phyloP scores from a whole-genome alignment of 495 filamentous ascomycete species.

The Trichocladium uniseriatum region DNA sequence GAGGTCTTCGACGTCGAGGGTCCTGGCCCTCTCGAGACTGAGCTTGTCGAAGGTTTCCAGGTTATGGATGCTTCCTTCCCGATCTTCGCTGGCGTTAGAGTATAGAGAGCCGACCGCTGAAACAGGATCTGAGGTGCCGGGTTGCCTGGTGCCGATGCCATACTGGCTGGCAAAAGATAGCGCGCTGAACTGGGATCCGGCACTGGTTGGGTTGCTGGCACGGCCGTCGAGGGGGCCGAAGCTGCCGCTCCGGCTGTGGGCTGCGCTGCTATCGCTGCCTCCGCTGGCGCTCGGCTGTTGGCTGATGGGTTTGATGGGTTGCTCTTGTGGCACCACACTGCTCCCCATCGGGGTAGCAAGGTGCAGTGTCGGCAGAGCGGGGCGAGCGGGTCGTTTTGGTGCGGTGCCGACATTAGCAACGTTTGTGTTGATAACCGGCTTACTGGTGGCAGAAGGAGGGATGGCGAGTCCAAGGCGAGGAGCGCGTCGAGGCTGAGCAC shows the following conservation, averaged over 20 bases:
- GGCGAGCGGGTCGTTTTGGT: conserved; percentile 35
- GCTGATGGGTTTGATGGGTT: conserved; percentile 31
- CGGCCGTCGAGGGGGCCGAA: conserved; percentile 64
- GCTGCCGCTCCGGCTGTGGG: conserved; percentile 64
- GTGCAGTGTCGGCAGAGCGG: conserved; percentile 60
- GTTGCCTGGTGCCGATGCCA: conserved; percentile 46
- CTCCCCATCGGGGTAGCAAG: conserved; percentile 80
- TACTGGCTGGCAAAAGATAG: conserved; percentile 65
- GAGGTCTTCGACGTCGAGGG: conserved; percentile 82
- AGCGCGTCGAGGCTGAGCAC: conserved; percentile 54
- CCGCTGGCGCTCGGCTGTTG: conserved; percentile 59
- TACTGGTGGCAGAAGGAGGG: conserved; percentile 69
- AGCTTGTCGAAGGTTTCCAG: conserved; percentile 67
- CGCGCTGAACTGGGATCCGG: conserved; percentile 70
- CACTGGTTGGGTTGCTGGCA: conserved; percentile 66
- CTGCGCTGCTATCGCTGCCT: conserved; percentile 55
- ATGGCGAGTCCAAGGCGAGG: conserved; percentile 83
- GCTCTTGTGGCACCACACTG: conserved; percentile 54
- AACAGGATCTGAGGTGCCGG: conserved; percentile 60
- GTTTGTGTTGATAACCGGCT: conserved; percentile 51
- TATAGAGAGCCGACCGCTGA: conserved; percentile 80
- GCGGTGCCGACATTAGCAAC: conserved; percentile 11
- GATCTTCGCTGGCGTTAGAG: conserved; percentile 61
- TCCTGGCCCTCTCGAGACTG: conserved; percentile 67
- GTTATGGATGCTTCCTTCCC: conserved; percentile 58